A percentile compares a stretch with the other conserved stretches of the same genome.
These are phyloP conservation scores for Tremella mesenterica DNA, from an alignment of 768 basidiomycete genomes.

Conservation along the genomic window DNA sequence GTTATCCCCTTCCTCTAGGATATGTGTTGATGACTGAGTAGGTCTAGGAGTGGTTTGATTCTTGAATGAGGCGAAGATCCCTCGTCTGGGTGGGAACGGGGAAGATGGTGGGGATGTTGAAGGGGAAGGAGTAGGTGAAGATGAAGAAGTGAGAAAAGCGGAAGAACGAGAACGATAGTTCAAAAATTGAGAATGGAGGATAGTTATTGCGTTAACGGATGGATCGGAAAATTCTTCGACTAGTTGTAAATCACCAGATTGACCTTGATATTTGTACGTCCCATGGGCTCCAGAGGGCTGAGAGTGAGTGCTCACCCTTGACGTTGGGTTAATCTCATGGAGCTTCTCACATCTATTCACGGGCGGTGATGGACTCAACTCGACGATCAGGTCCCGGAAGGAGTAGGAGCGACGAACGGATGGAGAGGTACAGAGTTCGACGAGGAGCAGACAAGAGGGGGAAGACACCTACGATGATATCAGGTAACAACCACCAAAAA, in stretches of 20 bases:
- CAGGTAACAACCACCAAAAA: slow-evolving; percentile 73
- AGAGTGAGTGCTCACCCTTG: background rate
- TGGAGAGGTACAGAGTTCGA: too few relatives aligned
- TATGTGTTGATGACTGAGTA: slow-evolving; percentile 7
- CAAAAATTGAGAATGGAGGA: slow-evolving; percentile 76
- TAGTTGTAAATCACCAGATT: slow-evolving; percentile 9
- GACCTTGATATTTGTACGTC: slow-evolving; percentile 49
- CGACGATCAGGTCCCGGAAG: too few relatives aligned
- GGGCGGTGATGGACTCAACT: background rate
- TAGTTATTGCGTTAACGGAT: slow-evolving; percentile 55
- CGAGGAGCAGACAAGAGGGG: background rate
- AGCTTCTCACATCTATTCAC: too few relatives aligned
- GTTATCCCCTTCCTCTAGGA: background rate
- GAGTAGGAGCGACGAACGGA: too few relatives aligned
- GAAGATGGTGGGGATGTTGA: slow-evolving; percentile 9
- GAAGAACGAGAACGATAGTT: slow-evolving; percentile 66
- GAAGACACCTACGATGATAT: slow-evolving; percentile 65
- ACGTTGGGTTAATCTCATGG: too few relatives aligned
- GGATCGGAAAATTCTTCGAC: slow-evolving; percentile 29
- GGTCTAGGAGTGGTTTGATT: slow-evolving; percentile 8
- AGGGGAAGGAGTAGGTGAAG: slow-evolving; percentile 5
- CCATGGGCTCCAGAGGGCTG: slow-evolving; percentile 63
- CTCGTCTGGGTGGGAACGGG: too few relatives aligned
- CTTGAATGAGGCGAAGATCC: too few relatives aligned
- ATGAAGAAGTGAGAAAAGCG: slow-evolving; percentile 48